Conservation (phyloP, 768 basidiomycete species). For the Russula lepida region DNA sequence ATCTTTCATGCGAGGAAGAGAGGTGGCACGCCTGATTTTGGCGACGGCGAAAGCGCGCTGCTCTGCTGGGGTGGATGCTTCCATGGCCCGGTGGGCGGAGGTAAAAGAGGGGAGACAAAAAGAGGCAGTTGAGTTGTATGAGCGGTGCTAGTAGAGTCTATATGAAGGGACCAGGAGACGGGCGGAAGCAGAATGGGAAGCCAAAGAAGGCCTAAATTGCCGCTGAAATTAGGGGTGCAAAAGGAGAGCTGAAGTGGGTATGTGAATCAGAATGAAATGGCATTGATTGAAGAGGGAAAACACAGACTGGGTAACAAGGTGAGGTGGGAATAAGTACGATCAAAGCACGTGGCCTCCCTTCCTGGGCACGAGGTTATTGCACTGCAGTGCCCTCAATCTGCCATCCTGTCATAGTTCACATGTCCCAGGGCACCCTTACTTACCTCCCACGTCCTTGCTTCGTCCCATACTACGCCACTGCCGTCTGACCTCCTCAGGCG, state of each 20-base stretch:
- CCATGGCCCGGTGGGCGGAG: slow-evolving; percentile 23
- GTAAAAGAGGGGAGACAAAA: background rate
- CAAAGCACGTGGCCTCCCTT: background rate
- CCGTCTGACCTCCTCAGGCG: slow-evolving; percentile 1
- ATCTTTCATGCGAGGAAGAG: slow-evolving; percentile 85
- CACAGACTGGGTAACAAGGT: slow-evolving; percentile 6
- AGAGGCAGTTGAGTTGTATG: slow-evolving; percentile 2
- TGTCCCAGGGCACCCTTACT: slow-evolving; percentile 4
- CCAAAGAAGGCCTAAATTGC: background rate
- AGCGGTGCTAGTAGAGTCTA: slow-evolving; percentile 6
- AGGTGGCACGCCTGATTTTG: slow-evolving; percentile 86
- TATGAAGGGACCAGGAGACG: slow-evolving; percentile 13
- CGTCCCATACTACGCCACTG: background rate
- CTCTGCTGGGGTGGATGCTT: slow-evolving; percentile 47
- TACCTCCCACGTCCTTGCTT: slow-evolving; percentile 17
- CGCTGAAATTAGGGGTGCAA: background rate
- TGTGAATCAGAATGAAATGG: background rate
- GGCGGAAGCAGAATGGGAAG: slow-evolving; percentile 7
- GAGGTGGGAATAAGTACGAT: background rate
- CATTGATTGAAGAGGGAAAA: background rate
- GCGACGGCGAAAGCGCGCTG: slow-evolving; percentile 84
- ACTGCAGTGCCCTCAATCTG: slow-evolving; percentile 1
- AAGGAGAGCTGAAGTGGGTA: background rate
- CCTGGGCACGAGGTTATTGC: slow-evolving; percentile 2
- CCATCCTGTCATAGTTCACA: too few species aligned